phyloP scores from a whole-genome alignment of 805 yeast genomes.

The Monosporozyma servazzii region DNA sequence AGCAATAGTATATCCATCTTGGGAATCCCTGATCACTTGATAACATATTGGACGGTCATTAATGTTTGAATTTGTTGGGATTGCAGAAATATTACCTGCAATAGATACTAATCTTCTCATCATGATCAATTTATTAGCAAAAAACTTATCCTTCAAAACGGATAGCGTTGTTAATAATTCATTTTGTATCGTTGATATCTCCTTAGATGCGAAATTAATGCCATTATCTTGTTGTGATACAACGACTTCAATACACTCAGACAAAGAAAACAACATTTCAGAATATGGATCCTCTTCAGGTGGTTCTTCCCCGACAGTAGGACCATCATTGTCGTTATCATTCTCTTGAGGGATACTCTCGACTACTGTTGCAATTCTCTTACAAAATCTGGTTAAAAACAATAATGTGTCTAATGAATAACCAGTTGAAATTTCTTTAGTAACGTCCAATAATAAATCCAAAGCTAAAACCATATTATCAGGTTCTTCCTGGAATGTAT shows the following conservation, averaged over 20 bases:
- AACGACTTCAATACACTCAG: constrained; percentile 16
- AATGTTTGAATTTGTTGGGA: constrained; percentile 14
- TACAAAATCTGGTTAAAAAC: constrained; percentile 10
- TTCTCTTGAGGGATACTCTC: constrained; percentile 2
- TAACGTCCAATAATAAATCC: constrained; percentile 18
- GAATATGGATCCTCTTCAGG: constrained; percentile 14
- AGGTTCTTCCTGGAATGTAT: constrained; percentile 11
- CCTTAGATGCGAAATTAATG: constrained; percentile 7
- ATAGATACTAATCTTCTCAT: constrained; percentile 24
- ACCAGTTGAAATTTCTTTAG: constrained; percentile 6
- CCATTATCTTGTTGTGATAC: constrained; percentile 9
- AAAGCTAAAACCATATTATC: constrained; percentile 13
- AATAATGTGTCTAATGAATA: constrained; percentile 7
- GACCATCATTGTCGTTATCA: constrained; percentile 11
- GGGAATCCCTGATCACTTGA: constrained; percentile 6
- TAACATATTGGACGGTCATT: constrained; percentile 14
- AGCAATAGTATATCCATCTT: constrained; percentile 18
- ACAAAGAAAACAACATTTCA: constrained; percentile 15
- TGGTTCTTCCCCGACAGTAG: constrained; percentile 1
- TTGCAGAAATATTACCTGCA: constrained; percentile 24
- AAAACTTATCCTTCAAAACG: constrained; percentile 11
- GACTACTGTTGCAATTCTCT: constrained; percentile 9
- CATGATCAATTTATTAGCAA: constrained; percentile 23
- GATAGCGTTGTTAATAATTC: constrained; percentile 13
- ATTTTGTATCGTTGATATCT: constrained; percentile 11